Evolutionary conservation across 257 asterid species (phyloP), one percentile per base, ranked within the genome.

Genomic region (Euphrasia confusa): DNA sequence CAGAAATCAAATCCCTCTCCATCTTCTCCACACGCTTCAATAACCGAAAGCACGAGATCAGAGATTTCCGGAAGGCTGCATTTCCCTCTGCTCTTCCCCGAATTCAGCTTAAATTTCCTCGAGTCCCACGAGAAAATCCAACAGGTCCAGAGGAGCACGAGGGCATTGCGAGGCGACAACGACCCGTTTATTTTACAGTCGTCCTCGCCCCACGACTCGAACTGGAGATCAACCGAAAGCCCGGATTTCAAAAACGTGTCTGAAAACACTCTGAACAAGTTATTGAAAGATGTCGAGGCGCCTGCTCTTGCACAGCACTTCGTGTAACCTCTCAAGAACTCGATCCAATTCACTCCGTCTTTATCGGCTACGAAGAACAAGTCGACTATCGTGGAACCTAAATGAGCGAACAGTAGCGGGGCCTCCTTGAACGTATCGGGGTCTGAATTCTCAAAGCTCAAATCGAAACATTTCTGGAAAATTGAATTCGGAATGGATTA

Each of bases 301-400:
- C 64, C 79, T 3, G 74, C 63, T 68, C 96, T 81, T 17, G 87
- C 81, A 30, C 97, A 93, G 69, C 93, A 83, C 40, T 82, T 83
- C 7, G 80, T 79, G 73, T 81, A 87, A 14, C 97, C 97, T 70
- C 69, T 81, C 80, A 89, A 70, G 83, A 89, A 93, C 77, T 93
- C 95, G 53, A 87, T 39, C 94, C 93, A 80, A 76, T 50, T 81
- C 39, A 87, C 78, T 62, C 86, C 95, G 61, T 82, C 74, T 67
- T 92, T 80, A 65, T 74, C 94, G 45, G 78, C 63, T 60, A 74
- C 75, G 71, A 93, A 89, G 63, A 80, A 89, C 37, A 79, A 72
- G 72, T 93, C 97, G 58, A 89, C 83, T 45, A 89, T 80, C 9
- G 86, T 66, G 57, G 94, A 82, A 66, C 92, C 86, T 66, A 87